Conservation (phyloP, 192 early-diverging fungal species). For the Chytriomyces sp. region DNA sequence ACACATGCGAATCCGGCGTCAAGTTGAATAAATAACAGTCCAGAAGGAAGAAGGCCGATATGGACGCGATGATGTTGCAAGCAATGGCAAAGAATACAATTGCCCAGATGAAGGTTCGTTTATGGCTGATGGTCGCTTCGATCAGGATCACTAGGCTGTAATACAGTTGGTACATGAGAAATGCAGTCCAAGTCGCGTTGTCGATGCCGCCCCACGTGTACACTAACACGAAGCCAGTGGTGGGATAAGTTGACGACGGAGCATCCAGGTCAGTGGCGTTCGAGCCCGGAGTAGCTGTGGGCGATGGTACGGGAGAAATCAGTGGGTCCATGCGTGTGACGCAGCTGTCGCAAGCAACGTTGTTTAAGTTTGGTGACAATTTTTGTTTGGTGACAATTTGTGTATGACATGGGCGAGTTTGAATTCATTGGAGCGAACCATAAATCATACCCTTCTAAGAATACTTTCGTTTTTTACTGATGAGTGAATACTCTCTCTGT, state of each 20-base stretch:
- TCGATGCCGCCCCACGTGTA: neutral
- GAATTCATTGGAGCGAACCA: too few species aligned
- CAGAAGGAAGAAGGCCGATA: neutral
- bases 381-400: too few species aligned
- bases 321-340: too few species aligned
- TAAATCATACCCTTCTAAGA: too few species aligned
- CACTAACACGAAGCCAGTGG: neutral
- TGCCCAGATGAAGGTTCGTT: neutral
- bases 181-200: constrained; percentile 12
- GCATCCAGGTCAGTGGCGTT: too few species aligned
- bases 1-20: neutral
- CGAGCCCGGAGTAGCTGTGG: too few species aligned
- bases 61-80: neutral
- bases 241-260: neutral
- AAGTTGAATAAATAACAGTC: constrained; percentile 8
- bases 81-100: neutral
- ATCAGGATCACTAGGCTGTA: neutral
- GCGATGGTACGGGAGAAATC: too few species aligned
- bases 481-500: too few species aligned
- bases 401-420: too few species aligned
- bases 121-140: neutral
- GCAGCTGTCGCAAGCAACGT: too few species aligned
- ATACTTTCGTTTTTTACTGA: too few species aligned
- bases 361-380: too few species aligned
- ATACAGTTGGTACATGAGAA: constrained; percentile 7